Conservation (phyloP, 495 filamentous ascomycete species). For the Aspergillus wentii region DNA sequence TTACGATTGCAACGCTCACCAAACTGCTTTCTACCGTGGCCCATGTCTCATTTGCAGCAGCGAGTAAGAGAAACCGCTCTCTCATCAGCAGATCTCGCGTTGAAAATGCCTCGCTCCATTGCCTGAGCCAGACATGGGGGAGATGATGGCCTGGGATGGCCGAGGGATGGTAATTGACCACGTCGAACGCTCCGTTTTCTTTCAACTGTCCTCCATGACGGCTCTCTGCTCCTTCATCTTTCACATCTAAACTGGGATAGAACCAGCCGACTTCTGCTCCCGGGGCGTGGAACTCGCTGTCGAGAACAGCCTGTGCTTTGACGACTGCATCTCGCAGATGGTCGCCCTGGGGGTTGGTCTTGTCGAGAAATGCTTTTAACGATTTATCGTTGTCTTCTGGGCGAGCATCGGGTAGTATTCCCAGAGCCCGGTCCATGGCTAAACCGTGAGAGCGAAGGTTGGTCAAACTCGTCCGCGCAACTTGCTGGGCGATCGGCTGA, state of each 20-base stretch:
- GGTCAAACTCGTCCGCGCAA: conserved; percentile 5
- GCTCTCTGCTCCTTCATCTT: neutral
- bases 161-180: conserved; percentile 4
- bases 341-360: neutral
- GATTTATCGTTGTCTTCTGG: conserved; percentile 2
- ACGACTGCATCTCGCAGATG: neutral
- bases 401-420: neutral
- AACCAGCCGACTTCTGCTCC: conserved; percentile 9
- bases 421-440: conserved; percentile 7
- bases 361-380: conserved; percentile 2
- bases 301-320: conserved; percentile 2
- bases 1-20: neutral
- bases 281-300: conserved; percentile 7
- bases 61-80: conserved; percentile 1
- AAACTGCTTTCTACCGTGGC: neutral
- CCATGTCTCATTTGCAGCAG: neutral
- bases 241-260: conserved; percentile 4
- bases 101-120: neutral
- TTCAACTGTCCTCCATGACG: conserved; percentile 4
- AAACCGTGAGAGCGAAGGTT: conserved; percentile 4
- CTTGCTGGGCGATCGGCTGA: conserved; percentile 16
- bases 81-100: conserved; percentile 3
- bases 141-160: conserved; percentile 10
- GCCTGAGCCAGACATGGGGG: conserved; percentile 6
- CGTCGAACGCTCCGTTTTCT: conserved; percentile 3